Conservation (phyloP, 2,329 filamentous ascomycete species). For the Cercospora sojina region DNA sequence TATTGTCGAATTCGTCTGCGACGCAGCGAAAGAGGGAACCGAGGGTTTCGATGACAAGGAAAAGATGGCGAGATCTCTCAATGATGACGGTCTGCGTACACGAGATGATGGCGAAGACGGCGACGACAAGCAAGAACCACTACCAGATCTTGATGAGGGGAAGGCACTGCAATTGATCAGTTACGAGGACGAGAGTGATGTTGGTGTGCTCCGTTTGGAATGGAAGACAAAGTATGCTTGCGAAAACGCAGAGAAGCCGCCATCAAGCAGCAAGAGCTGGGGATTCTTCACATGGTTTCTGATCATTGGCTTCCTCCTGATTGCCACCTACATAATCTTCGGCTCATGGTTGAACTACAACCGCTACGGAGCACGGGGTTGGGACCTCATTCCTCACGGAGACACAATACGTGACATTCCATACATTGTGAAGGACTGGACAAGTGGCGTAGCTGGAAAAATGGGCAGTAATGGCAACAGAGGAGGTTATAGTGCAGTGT, state of each 20-base stretch:
- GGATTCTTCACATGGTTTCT: slow-evolving; percentile 98
- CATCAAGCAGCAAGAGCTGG: slow-evolving; percentile 61
- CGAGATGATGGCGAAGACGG: slow-evolving; percentile 39
- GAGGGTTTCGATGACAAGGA: slow-evolving; percentile 67
- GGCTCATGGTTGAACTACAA: slow-evolving; percentile 99
- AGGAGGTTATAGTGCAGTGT: slow-evolving; percentile 90
- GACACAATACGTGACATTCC: slow-evolving; percentile 90
- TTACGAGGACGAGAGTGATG: slow-evolving; percentile 61
- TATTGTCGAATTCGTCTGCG: slow-evolving; percentile 82
- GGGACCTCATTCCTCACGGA: slow-evolving; percentile 90
- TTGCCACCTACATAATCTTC: slow-evolving; percentile 91
- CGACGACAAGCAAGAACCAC: slow-evolving; percentile 33
- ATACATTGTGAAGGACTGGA: slow-evolving; percentile 88
- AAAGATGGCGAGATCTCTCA: slow-evolving; percentile 47
- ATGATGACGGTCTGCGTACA: slow-evolving; percentile 54
- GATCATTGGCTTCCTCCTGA: slow-evolving; percentile 80
- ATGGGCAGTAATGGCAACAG: slow-evolving; percentile 76
- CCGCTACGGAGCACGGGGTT: slow-evolving; percentile 89
- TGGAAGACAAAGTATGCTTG: slow-evolving; percentile 91
- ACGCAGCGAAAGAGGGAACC: slow-evolving; percentile 67
- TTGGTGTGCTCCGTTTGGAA: slow-evolving; percentile 68
- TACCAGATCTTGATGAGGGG: slow-evolving; percentile 50
- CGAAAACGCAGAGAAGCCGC: slow-evolving; percentile 54
- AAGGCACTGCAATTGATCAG: slow-evolving; percentile 73
- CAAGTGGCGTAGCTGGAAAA: slow-evolving; percentile 74